Evolutionary conservation across 768 basidiomycete genomes (phyloP), one percentile per base, ranked within the genome.

Genomic region (Tubosaeta sp.): DNA sequence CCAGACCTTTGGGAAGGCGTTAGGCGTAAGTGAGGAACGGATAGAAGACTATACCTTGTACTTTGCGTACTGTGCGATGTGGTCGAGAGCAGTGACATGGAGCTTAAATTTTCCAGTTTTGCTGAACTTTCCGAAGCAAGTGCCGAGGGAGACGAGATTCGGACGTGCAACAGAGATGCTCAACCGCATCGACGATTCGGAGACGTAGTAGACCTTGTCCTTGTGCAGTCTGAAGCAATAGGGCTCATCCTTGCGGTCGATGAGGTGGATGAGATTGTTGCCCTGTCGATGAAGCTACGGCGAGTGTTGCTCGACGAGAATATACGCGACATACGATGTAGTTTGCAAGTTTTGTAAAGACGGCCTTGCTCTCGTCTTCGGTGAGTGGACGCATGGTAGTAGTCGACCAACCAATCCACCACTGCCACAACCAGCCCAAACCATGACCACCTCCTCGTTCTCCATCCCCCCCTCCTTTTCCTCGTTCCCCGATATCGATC

Each of bases 91-190:
- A 3, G 95, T 97, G 60, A 99, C 83, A 58, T 97, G 94, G 53
- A 99, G 75, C 76, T 94, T 95, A 79, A 99, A 99, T 68, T 97
- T 98, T 52, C 94, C 94, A 45, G 84, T 83, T 77, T 97, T 98
- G 66, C 84, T 88, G 74, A 98, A 99, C 68, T 96, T 98, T 56
- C 96, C 96, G 56, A 98, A 87, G 72, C 94, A 98, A 55, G 94
- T 97, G 36, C 96, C 96, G 19, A 98, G 76, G 51, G 86, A 88
- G 67, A 97, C 76, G 52, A 99, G 85, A 64, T 93, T 96, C 29
- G 89, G 87, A 42, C 95, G 81, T 19, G 95, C 94, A 46, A 98
- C 82, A 1, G 91, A 94, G 46, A 93, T 93, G 44, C 86, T 86
- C 21, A 95, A 79, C 44, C 91, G 89, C 85, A 98, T 95, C 9